Conservation (phyloP, 306 rosid species). For the Vicia sativa region DNA sequence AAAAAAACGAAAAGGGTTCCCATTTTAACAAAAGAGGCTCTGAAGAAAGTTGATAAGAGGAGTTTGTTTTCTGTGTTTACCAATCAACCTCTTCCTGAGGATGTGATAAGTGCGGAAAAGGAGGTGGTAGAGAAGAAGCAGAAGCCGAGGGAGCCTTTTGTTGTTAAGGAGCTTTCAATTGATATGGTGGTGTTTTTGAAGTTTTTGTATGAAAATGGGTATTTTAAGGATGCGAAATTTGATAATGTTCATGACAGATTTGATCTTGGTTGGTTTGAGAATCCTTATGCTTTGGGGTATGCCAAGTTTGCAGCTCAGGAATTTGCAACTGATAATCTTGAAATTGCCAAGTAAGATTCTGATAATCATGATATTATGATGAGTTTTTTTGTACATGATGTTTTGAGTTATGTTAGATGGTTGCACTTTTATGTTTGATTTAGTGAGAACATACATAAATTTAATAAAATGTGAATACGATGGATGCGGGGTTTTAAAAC, state of each 20-base stretch:
- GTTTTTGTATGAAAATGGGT: conserved; percentile 60
- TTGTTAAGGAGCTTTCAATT: conserved; percentile 52
- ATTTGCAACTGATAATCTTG: conserved; percentile 63
- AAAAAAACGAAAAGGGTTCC: background rate
- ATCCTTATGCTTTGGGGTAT: conserved; percentile 42
- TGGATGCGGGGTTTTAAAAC: too few relatives aligned
- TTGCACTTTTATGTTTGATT: conserved; percentile 16
- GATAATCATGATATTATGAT: too few relatives aligned
- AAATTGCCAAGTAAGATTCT: conserved; percentile 70
- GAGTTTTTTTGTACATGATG: background rate
- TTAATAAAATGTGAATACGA: background rate
- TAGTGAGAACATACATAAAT: conserved; percentile 1
- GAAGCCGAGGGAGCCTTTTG: conserved; percentile 33
- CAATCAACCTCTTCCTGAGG: conserved; percentile 7
- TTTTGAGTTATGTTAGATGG: background rate
- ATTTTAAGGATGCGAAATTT: conserved; percentile 65
- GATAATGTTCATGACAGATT: conserved; percentile 31
- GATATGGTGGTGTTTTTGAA: conserved; percentile 58
- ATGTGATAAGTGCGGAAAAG: background rate
- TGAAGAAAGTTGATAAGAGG: conserved; percentile 3
- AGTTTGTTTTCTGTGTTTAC: conserved; percentile 45
- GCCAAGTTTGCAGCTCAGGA: conserved; percentile 50
- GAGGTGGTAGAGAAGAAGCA: background rate
- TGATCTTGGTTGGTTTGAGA: conserved; percentile 57
- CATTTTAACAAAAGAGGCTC: background rate